Base-by-base conservation (phyloP, 2,329 filamentous ascomycete species). In the Colletotrichum sansevieriae region DNA sequence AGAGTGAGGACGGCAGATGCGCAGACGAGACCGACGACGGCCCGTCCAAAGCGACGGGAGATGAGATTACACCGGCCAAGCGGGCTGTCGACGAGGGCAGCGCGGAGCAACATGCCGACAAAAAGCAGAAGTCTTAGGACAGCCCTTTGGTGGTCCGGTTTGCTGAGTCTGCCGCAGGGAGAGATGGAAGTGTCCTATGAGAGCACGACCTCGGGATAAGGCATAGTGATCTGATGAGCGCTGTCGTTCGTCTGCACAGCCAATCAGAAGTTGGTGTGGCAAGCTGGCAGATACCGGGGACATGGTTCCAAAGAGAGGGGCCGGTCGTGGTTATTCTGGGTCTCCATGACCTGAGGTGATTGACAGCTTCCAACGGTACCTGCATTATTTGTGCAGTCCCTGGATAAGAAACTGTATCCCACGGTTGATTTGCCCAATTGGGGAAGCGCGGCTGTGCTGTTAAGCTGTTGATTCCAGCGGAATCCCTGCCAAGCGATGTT, bases 1-100 rank as follows among this genome's bases (percentile, higher is more conserved):
- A 78, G 25, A 77, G 75, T 29, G 76, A 79, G 22, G 74, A 77
- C 41, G 78, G 77, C 2, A 78, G 76, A 52, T 71, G 75, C 44
- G 79, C 78, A 0, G 79, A 78, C 54, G 64, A 74, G 18, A 75
- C 74, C 2, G 65, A 46, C 6, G 76, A 71, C 11, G 73, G 29
- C 20, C 63, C 65, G 43, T 20, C 39, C 37, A 43, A 33, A 18
- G 44, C 49, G 12, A 66, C 49, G 62, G 59, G 54, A 9, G 63
- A 71, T 12, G 68, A 71, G 18, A 49, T 65, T 13, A 71, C 70
- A 13, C 70, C 68, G 22, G 55, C 70, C 29, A 71, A 71, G 54
- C 59, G 68, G 29, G 52, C 51, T 35, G 57, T 52, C 57, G 68
- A 67, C 7, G 70, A 71, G 60, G 63, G 70, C 18, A 71, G 70